Base-by-base conservation (phyloP, 345 rosid species). In the Populus pruinosa region DNA sequence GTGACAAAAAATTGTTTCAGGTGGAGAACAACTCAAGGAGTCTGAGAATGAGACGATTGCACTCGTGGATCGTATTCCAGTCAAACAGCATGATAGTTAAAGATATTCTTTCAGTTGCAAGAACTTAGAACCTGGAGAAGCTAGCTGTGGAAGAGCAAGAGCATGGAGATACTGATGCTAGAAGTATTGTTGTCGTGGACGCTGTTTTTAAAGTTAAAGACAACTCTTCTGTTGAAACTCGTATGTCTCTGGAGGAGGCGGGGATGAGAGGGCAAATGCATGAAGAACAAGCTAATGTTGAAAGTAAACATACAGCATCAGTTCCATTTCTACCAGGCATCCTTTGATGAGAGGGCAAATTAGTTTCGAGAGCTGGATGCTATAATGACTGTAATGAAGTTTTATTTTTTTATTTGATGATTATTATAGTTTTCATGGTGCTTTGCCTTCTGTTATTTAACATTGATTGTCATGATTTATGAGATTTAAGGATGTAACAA, bases 211-310 rank as follows among this genome's bases (percentile, higher is more conserved):
- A 67, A 73, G 68, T 69, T 55, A 78, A 80, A 63, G 77, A 76
- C 68, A 43, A 38, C 59, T 47, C 79, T 79, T 64, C 27, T 2
- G 76, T 33, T 80, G 61, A 68, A 79, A 80, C 81, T 47, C 74
- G 76, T 67, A 77, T 69, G 72, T 29, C 56, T 67, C 68, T 10
- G 76, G 82, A 80, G 66, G 80, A 76, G 73, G 80, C 80, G 80
- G 43, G 36, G n/a, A 9, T 72, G 72, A 82, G 79, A 81, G 86
- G 76, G 50, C 66, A 64, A 14, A 83, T 74, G 68, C 75, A 67
- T 71, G 85, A 73, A 79, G 88, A 38, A 27, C 20, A 78, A 86
- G 81, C 77, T 83, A 85, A 74, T 73, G 62, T 62, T 81, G 82
- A 74, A 80, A 79, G 73, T 84, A 78, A 70, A 78, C 78, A 27